phyloP scores from a whole-genome alignment of 805 yeast genomes.

The Monosporozyma aerobia region DNA sequence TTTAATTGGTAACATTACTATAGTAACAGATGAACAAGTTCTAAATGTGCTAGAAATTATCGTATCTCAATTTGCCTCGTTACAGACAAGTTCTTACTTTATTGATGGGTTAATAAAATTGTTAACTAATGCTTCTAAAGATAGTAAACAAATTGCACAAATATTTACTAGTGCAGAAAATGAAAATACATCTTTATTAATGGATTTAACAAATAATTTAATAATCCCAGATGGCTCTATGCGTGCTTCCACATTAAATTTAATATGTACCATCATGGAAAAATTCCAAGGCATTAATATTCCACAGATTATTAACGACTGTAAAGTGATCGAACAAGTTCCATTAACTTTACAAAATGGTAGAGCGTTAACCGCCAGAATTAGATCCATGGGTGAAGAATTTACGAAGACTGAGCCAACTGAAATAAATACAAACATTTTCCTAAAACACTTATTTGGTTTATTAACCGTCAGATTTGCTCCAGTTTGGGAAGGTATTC shows the following conservation, averaged over 20 bases:
- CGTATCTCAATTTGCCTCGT: constrained; percentile 18
- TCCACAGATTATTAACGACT: constrained; percentile 39
- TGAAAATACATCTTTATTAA: not conserved
- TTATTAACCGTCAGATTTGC: constrained; percentile 64
- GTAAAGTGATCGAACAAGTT: constrained; percentile 56
- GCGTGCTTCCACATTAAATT: constrained; percentile 44
- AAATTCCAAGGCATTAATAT: constrained; percentile 20
- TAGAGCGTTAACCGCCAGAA: constrained; percentile 64
- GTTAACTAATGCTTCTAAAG: constrained; percentile 5
- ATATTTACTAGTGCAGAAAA: not conserved
- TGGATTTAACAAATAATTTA: constrained; percentile 31
- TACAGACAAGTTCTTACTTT: constrained; percentile 32
- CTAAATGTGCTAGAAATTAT: constrained; percentile 12
- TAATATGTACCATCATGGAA: constrained; percentile 30
- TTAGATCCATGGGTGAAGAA: constrained; percentile 46
- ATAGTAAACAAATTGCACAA: not conserved
- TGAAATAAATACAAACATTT: constrained; percentile 11
- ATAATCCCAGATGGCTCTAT: constrained; percentile 41
- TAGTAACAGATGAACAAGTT: constrained; percentile 15
- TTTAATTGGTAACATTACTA: constrained; percentile 30
- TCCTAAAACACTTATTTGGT: constrained; percentile 52
- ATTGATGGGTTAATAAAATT: constrained; percentile 29
- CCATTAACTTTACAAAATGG: constrained; percentile 62
- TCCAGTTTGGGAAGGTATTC: constrained; percentile 77
- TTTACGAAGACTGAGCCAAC: constrained; percentile 30